Percentiles rank a stretch among this genome's conserved stretches.
These are phyloP conservation scores for Nemania diffusa DNA, from an alignment of 2,329 filamentous ascomycete genomes.

Conservation along the genomic window DNA sequence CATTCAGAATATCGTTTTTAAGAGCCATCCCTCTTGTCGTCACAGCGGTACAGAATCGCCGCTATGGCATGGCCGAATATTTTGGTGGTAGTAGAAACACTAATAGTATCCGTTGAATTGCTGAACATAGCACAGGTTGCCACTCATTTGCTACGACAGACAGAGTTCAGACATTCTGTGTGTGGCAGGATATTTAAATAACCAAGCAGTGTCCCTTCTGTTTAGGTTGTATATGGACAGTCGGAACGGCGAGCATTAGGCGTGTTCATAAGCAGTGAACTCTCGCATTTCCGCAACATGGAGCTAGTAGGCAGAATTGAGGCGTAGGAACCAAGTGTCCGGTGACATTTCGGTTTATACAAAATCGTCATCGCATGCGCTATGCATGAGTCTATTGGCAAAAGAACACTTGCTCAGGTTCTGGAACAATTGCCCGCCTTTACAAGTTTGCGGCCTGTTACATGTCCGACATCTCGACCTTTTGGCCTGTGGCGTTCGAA, in stretches of 20 bases:
- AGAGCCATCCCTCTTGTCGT: conserved; percentile 30
- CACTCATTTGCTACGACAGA: conserved; percentile 22
- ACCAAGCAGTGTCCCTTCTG: background rate
- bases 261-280: conserved; percentile 6
- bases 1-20: conserved; percentile 14
- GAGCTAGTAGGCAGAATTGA: conserved; percentile 7
- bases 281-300: conserved; percentile 8
- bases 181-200: conserved; percentile 1
- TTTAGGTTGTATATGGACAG: background rate
- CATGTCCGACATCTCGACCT: conserved; percentile 39
- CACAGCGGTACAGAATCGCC: conserved; percentile 30
- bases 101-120: conserved; percentile 17
- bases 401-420: conserved; percentile 38
- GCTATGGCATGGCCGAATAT: conserved; percentile 26
- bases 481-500: conserved; percentile 30
- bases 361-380: conserved; percentile 36
- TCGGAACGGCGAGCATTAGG: background rate
- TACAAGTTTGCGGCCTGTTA: conserved; percentile 38
- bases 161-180: background rate
- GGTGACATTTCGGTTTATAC: conserved; percentile 43
- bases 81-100: conserved; percentile 15
- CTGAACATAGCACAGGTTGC: conserved; percentile 18
- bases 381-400: conserved; percentile 40
- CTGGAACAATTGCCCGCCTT: conserved; percentile 40
- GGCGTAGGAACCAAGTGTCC: conserved; percentile 27